Base-by-base conservation (phyloP, 108 stramenopile genomes). In the Nitzschia putrida region DNA sequence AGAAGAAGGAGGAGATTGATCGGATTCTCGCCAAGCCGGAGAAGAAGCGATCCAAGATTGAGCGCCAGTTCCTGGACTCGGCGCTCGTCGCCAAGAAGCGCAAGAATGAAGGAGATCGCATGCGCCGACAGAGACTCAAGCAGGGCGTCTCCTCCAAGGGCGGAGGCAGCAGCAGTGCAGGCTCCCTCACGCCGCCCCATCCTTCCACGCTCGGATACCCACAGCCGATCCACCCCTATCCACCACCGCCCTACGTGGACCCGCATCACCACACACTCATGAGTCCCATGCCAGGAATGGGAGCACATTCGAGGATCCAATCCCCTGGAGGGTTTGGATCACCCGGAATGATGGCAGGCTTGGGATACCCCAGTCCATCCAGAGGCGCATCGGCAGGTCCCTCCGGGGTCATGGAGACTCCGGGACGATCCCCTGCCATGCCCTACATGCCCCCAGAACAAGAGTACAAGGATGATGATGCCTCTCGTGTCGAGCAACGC, bases 31-130 rank as follows among this genome's bases (percentile, higher is more conserved):
- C 73, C 43, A 89, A 85, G 51, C 76, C 83, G 16, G 91, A 88
- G 61, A 69, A 77, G 53, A 86, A 88, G 55, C 61, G 91, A 49
- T 81, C 86, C 8, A 79, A 85, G 59, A 86, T 85, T 53, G 91
- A 92, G 71, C 76, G 57, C 29, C 80, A 83, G 61, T 78, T 80
- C 53, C 64, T 88, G 71, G 76, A 80, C 22, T 73, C 70, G 20
- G 79, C 82, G 8, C 54, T 89, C 39, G 54, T 45, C 21, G 88
- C 85, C 21, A 92, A 87, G 73, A 83, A 82, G 40, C 54, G 88
- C 57, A 92, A 92, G 85, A 92, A 89, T 66, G 91, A 89, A 69
- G 88, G 88, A 13, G 91, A 92, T 78, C 79, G 91, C 38, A 47
- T 88, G 60, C 76, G 91, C 26, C 81, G 91, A 47, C 85, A 87